Evolutionary conservation across 176 grass and related monocot species (phyloP).

Genomic region (Hordeum vulgare): DNA sequence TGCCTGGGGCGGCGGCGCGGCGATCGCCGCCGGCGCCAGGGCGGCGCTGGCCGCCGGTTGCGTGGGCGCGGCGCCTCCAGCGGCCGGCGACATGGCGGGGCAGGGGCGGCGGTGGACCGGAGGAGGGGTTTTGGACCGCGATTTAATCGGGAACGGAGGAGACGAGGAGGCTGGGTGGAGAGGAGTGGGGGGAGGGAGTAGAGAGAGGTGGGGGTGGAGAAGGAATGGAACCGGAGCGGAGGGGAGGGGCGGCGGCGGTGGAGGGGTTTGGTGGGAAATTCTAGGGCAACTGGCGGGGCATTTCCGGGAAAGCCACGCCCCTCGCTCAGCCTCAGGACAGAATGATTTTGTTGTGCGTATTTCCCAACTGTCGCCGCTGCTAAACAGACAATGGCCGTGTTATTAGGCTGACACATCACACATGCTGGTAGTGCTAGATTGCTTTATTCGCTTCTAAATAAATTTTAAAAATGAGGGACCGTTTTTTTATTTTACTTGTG

Average conservation of each 20-base stretch:
- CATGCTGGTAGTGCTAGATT: too few species aligned
- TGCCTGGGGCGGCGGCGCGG: neutral
- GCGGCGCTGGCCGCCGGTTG: neutral
- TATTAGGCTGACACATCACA: too few species aligned
- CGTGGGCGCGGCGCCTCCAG: slow-evolving; percentile 22
- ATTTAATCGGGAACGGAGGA: slow-evolving; percentile 1
- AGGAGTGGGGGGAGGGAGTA: neutral
- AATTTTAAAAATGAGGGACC: too few species aligned
- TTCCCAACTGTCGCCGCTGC: neutral
- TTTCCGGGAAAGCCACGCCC: neutral
- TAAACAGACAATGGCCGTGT: neutral
- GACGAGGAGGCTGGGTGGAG: neutral
- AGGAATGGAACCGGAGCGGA: neutral
- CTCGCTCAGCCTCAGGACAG: neutral
- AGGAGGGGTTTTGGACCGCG: neutral
- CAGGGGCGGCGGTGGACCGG: neutral
- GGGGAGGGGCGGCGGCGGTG: too few species aligned
- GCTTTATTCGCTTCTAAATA: too few species aligned
- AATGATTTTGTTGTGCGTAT: neutral
- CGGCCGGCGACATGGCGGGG: slow-evolving; percentile 32
- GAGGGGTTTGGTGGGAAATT: slow-evolving; percentile 16
- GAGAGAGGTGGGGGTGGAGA: neutral
- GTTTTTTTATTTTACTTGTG: too few species aligned
- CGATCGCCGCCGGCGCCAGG: neutral
- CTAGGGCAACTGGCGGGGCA: neutral